Percentiles rank a stretch among this genome's conserved stretches.
phyloP scores from a whole-genome alignment of 768 basidiomycete genomes.

The Russula virescens region DNA sequence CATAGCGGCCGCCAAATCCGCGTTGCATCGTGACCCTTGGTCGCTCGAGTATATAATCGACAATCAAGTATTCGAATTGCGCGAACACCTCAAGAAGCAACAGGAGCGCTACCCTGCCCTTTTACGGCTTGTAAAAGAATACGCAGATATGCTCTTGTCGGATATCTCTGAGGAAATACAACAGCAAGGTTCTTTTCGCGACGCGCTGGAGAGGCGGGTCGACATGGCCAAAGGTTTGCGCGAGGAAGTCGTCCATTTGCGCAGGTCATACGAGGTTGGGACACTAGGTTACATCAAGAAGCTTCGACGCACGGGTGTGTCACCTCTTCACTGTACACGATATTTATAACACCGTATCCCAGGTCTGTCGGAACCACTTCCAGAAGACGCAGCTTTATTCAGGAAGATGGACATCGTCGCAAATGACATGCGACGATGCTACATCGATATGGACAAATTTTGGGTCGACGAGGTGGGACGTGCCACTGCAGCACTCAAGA shows the following conservation, averaged over 20 bases:
- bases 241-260: background rate
- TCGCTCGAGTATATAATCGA: too few relatives aligned
- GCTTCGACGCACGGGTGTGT: background rate
- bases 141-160: background rate
- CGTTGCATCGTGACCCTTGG: too few relatives aligned
- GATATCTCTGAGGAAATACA: constrained; percentile 6
- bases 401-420: background rate
- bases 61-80: background rate
- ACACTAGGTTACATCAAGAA: background rate
- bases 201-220: background rate
- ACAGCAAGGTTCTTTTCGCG: background rate
- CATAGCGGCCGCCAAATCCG: too few relatives aligned
- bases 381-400: background rate
- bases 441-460: background rate
- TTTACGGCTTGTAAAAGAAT: background rate
- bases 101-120: background rate
- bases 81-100: background rate
- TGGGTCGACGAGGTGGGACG: background rate
- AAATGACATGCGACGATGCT: background rate
- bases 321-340: background rate
- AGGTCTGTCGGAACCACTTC: background rate
- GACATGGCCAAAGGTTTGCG: background rate
- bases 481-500: background rate
- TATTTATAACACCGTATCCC: background rate
- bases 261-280: background rate